Evolutionary conservation across 441 rosid species (phyloP).

Genomic region (Pelargonium cotyledonis): DNA sequence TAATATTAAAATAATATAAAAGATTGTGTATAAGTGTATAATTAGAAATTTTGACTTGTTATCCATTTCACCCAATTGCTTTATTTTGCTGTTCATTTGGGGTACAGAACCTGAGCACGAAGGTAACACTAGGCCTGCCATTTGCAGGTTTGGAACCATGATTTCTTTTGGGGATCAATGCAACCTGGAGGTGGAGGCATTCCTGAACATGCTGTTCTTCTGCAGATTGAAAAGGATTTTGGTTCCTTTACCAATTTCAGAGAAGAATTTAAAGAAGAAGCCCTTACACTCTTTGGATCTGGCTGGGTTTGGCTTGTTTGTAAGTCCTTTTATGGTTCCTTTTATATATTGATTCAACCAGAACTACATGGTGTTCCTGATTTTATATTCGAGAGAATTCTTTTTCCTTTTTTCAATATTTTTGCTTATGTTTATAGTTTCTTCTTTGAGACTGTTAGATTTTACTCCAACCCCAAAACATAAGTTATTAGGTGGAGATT

Average conservation of each 20-base stretch:
- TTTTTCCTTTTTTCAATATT: neutral
- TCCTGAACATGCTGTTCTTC: conserved; percentile 70
- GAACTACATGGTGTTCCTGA: conserved; percentile 11
- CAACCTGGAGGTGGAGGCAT: conserved; percentile 81
- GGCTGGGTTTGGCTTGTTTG: conserved; percentile 96
- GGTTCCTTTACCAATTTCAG: conserved; percentile 74
- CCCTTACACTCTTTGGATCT: conserved; percentile 68
- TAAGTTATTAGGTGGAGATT: too few species aligned
- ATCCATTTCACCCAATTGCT: too few species aligned
- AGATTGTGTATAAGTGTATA: too few species aligned
- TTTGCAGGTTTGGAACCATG: conserved; percentile 84
- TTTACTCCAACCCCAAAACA: too few species aligned
- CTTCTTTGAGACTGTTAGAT: neutral
- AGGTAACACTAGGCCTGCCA: conserved; percentile 1
- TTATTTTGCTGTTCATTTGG: neutral
- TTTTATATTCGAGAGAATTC: neutral
- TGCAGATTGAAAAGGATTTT: conserved; percentile 89
- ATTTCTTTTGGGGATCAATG: conserved; percentile 98
- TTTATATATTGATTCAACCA: conserved; percentile 7
- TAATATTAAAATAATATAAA: too few species aligned
- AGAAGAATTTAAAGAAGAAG: conserved; percentile 58
- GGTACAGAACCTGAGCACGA: conserved; percentile 5
- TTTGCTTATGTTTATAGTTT: neutral
- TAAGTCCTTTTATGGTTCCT: conserved; percentile 32
- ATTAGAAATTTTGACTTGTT: too few species aligned